phyloP scores from a whole-genome alignment of 305 asterid genomes.

The Fraxinus xanthoxyloides region DNA sequence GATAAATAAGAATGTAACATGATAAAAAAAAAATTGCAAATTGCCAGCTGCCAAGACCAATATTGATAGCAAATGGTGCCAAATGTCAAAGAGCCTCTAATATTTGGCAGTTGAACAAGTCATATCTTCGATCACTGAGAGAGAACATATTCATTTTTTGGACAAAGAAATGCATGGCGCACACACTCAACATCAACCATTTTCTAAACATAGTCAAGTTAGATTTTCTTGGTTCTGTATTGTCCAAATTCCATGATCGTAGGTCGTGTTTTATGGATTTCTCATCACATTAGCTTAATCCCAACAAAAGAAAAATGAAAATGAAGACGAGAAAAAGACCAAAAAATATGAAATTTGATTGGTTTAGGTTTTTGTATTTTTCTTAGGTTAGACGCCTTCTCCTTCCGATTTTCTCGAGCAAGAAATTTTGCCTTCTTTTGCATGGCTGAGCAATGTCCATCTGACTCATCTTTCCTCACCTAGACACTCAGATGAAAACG shows the following conservation, averaged over 20 bases:
- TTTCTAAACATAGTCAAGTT: slow-evolving; percentile 28
- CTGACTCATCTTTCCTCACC: neutral
- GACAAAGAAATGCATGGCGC: slow-evolving; percentile 5
- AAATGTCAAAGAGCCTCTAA: slow-evolving; percentile 26
- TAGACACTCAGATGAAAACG: neutral
- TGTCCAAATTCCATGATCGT: slow-evolving; percentile 24
- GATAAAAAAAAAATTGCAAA: neutral
- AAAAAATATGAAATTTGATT: neutral
- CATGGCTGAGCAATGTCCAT: slow-evolving; percentile 32
- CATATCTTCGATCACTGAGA: slow-evolving; percentile 5
- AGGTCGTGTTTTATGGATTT: slow-evolving; percentile 18
- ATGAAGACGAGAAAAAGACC: neutral
- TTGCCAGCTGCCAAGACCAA: neutral
- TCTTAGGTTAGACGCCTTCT: slow-evolving; percentile 36
- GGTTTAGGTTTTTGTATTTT: slow-evolving; percentile 25
- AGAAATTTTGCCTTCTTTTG: slow-evolving; percentile 18
- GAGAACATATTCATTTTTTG: neutral
- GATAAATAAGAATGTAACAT: neutral
- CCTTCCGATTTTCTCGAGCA: slow-evolving; percentile 5
- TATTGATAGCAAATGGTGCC: slow-evolving; percentile 18
- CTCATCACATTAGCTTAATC: slow-evolving; percentile 21
- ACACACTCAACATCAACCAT: slow-evolving; percentile 1
- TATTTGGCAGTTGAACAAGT: slow-evolving; percentile 25
- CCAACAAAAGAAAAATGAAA: neutral
- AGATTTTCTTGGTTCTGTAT: slow-evolving; percentile 27